A percentile compares a stretch with the other conserved stretches of the same genome.
Evolutionary conservation across 2,329 filamentous ascomycete species (phyloP).

Genomic region (Aspergillus ruber): DNA sequence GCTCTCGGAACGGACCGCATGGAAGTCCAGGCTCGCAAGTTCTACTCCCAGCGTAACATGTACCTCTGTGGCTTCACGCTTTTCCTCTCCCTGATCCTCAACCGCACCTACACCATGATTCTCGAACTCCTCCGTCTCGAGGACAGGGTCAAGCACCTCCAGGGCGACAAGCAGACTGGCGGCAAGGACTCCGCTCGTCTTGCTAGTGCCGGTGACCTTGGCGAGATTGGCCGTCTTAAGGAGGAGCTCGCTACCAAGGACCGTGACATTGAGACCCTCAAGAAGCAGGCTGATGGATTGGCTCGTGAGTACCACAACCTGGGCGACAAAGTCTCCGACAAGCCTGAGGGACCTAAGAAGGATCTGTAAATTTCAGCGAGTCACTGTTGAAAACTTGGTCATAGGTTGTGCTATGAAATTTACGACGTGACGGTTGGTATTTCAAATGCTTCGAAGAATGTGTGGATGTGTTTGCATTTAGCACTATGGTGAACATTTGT

Average conservation of each 20-base stretch:
- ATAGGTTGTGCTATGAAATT: neutral
- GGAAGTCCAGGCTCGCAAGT: slow-evolving; percentile 98
- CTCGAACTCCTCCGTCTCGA: slow-evolving; percentile 86
- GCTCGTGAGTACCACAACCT: slow-evolving; percentile 79
- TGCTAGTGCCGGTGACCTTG: slow-evolving; percentile 63
- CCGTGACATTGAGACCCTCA: slow-evolving; percentile 74
- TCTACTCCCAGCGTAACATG: slow-evolving; percentile 99
- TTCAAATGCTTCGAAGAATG: neutral
- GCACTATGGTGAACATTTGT: neutral
- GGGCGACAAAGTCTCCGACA: slow-evolving; percentile 69
- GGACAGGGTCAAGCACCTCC: slow-evolving; percentile 79
- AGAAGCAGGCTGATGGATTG: slow-evolving; percentile 85
- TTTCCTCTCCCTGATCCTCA: slow-evolving; percentile 93
- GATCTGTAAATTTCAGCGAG: slow-evolving; percentile 39
- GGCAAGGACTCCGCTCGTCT: slow-evolving; percentile 67
- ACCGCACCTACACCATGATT: slow-evolving; percentile 98
- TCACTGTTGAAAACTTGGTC: neutral
- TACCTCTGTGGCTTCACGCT: slow-evolving; percentile 99
- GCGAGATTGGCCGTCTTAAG: slow-evolving; percentile 69
- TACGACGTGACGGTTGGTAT: neutral
- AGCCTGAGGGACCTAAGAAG: slow-evolving; percentile 49
- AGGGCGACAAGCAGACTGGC: slow-evolving; percentile 56
- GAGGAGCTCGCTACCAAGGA: slow-evolving; percentile 67
- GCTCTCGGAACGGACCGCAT: slow-evolving; percentile 89
- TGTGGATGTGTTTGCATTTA: neutral